A percentile compares a stretch with the other conserved stretches of the same genome.
Evolutionary conservation across 345 rosid genomes (phyloP).

Genomic region (Eucalyptus marginata): DNA sequence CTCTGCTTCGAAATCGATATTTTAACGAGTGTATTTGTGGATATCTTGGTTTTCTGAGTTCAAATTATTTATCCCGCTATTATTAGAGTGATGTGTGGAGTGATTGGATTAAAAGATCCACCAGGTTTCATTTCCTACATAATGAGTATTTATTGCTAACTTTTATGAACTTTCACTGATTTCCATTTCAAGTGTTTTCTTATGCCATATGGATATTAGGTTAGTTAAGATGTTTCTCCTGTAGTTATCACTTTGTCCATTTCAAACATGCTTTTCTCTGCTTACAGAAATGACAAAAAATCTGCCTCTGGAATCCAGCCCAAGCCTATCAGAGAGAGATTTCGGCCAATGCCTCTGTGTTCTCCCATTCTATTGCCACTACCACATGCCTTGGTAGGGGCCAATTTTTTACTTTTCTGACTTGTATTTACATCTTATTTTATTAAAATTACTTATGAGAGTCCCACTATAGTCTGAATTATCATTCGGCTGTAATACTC

Average conservation of each 20-base stretch:
- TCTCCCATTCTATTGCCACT: conserved; percentile 77
- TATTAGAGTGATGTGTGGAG: neutral
- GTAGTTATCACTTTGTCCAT: neutral
- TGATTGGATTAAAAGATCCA: neutral
- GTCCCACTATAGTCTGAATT: neutral
- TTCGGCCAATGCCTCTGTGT: conserved; percentile 89
- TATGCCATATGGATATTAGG: neutral
- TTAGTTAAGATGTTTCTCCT: neutral
- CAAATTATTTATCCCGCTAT: neutral
- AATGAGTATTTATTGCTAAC: neutral
- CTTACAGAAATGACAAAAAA: conserved; percentile 64
- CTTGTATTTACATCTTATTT: neutral
- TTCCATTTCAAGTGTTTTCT: neutral
- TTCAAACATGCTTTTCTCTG: neutral
- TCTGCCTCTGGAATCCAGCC: conserved; percentile 27
- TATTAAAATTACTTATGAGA: neutral
- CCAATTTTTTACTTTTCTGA: neutral
- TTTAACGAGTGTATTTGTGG: neutral
- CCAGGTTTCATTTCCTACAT: neutral
- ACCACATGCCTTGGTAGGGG: conserved; percentile 84
- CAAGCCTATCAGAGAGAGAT: conserved; percentile 64
- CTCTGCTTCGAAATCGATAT: neutral
- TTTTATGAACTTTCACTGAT: neutral
- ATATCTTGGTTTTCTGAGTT: neutral
- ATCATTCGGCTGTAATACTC: neutral